A percentile compares a stretch with the other conserved stretches of the same genome.
These are phyloP conservation scores for Yamadazyma sp. DNA, from an alignment of 1,139 yeast genomes.

Conservation along the genomic window DNA sequence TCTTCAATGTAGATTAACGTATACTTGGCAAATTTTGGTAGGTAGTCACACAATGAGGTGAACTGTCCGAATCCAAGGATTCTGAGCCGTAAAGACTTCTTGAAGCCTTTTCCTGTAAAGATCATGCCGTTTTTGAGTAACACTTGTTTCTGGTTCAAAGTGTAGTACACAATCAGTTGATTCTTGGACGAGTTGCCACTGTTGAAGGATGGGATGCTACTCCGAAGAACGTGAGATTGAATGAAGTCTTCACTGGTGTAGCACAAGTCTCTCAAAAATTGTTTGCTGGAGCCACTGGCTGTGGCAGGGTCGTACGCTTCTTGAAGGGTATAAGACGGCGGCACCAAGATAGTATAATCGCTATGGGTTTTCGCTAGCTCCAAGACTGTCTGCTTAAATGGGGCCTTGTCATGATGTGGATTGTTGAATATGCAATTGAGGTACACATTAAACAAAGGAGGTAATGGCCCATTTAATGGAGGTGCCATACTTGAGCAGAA, in stretches of 20 bases:
- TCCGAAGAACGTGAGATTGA: constrained; percentile 63
- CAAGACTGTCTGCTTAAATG: constrained; percentile 48
- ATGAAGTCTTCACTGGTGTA: constrained; percentile 62
- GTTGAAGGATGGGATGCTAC: constrained; percentile 33
- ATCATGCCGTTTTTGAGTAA: constrained; percentile 56
- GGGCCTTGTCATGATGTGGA: constrained; percentile 53
- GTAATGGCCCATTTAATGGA: constrained; percentile 18
- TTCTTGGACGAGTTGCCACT: constrained; percentile 41
- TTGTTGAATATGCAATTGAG: constrained; percentile 69
- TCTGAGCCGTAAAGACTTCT: constrained; percentile 42
- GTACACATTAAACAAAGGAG: constrained; percentile 59
- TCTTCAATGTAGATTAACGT: constrained; percentile 54
- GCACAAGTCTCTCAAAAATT: constrained; percentile 56
- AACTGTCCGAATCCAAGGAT: constrained; percentile 46
- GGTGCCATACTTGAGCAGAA: constrained; percentile 5
- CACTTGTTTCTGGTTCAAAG: constrained; percentile 61
- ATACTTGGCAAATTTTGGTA: constrained; percentile 50
- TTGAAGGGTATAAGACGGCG: constrained; percentile 53
- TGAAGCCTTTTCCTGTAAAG: constrained; percentile 60
- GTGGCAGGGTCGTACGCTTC: constrained; percentile 53
- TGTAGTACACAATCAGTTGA: constrained; percentile 49
- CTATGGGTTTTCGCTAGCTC: constrained; percentile 42
- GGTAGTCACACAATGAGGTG: constrained; percentile 46
- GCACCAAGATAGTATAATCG: constrained; percentile 59
- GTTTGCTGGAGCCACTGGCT: constrained; percentile 24